phyloP scores from a whole-genome alignment of 176 grass and related monocot species.

The Melocanna baccifera region DNA sequence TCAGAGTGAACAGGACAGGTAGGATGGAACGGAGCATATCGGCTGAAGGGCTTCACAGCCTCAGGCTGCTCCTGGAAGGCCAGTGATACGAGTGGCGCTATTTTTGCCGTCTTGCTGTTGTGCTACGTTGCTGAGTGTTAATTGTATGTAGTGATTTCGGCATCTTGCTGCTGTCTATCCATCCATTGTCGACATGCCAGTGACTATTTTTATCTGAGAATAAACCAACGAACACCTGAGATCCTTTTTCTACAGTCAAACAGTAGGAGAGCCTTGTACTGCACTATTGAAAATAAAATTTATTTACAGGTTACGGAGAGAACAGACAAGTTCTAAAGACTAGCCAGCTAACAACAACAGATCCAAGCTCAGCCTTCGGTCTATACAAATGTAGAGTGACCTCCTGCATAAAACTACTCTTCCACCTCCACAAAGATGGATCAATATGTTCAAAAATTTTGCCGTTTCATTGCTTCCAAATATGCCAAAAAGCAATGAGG shows the following conservation, averaged over 20 bases:
- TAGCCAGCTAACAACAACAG: too few species aligned
- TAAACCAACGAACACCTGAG: conserved; percentile 42
- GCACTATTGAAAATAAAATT: too few species aligned
- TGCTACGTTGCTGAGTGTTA: conserved; percentile 38
- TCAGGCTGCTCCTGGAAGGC: conserved; percentile 62
- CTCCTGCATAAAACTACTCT: too few species aligned
- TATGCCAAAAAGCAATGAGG: too few species aligned
- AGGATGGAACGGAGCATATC: conserved; percentile 60
- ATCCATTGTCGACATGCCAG: conserved; percentile 41
- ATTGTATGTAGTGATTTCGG: conserved; percentile 52
- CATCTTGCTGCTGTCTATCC: conserved; percentile 24
- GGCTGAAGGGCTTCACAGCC: conserved; percentile 59
- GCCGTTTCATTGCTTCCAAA: too few species aligned
- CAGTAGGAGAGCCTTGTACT: too few species aligned
- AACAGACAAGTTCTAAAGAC: too few species aligned
- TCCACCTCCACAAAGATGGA: too few species aligned
- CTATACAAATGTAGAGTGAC: too few species aligned
- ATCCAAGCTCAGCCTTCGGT: too few species aligned
- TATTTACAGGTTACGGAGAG: too few species aligned
- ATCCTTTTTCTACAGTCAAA: background rate
- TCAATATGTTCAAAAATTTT: too few species aligned
- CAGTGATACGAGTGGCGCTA: conserved; percentile 21
- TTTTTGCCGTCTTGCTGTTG: conserved; percentile 1
- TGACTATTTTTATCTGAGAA: conserved; percentile 30
- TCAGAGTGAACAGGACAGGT: conserved; percentile 8